Percentiles rank a stretch among this genome's conserved stretches.
These are phyloP conservation scores for Nigrospora oryzae DNA, from an alignment of 2,329 filamentous ascomycete genomes.

Conservation along the genomic window DNA sequence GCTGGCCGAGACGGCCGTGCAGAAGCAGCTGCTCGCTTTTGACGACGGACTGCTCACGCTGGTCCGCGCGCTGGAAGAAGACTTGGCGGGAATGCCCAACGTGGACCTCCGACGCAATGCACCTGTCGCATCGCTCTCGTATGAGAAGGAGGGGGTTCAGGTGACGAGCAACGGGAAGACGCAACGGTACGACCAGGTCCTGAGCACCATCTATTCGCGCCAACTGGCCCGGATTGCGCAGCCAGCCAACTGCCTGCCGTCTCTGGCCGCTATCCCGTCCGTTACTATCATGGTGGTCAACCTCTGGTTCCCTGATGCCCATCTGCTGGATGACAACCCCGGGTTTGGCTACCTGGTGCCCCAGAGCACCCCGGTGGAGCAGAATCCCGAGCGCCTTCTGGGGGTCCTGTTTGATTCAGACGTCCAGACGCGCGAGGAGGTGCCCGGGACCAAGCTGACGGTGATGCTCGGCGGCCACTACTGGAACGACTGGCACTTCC, in stretches of 20 bases:
- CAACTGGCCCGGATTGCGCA: constrained; percentile 28
- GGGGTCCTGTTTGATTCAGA: constrained; percentile 90
- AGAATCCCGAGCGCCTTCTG: constrained; percentile 76
- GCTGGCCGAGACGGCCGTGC: constrained; percentile 18
- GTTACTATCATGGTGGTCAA: constrained; percentile 91
- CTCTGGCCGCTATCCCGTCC: constrained; percentile 47
- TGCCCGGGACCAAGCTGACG: constrained; percentile 71
- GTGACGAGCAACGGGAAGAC: constrained; percentile 10
- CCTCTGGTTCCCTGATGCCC: constrained; percentile 64
- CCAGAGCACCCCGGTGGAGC: constrained; percentile 54
- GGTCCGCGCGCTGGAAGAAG: constrained; percentile 40
- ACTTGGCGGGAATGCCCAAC: constrained; percentile 43
- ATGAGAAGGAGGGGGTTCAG: constrained; percentile 24
- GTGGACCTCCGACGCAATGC: constrained; percentile 47
- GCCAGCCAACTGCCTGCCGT: constrained; percentile 28
- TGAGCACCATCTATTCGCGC: constrained; percentile 54
- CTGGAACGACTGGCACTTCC: constrained; percentile 58
- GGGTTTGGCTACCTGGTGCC: constrained; percentile 95
- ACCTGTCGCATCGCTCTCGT: constrained; percentile 37
- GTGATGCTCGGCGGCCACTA: constrained; percentile 94
- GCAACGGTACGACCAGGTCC: constrained; percentile 43
- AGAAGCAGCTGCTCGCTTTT: constrained; percentile 36
- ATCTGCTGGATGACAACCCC: constrained; percentile 49
- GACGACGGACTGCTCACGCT: constrained; percentile 56
- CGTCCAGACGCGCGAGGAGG: constrained; percentile 24